Base-by-base conservation (phyloP, 495 filamentous ascomycete species). In the Penicillium samsonianum region DNA sequence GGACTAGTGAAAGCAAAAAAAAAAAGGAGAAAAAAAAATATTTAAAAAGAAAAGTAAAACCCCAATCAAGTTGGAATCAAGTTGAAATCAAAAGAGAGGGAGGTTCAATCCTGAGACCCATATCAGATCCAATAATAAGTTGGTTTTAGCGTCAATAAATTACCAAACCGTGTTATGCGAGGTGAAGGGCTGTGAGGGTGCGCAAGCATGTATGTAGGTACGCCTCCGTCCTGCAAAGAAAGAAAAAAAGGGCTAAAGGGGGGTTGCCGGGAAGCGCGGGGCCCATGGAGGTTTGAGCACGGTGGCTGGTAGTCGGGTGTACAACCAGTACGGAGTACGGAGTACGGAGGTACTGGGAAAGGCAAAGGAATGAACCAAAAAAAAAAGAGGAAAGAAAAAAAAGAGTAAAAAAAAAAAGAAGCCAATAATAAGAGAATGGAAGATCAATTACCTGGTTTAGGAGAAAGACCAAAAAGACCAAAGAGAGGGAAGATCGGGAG, bases 41-140 rank as follows among this genome's bases (percentile, higher is more conserved):
- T 17, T 26, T 0, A 46, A 38, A 38, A 38, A n/a, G 16, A 9
- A 38, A 38, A 7, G 16, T 38, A 38, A 51, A 58, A 33, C 17
- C n/a, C 26, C 45, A 46, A 49, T 45, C 51, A 45, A 53, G 25
- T 11, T 30, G 9, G 9, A 30, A 11, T 30, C 28, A 30, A 53
- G 19, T 23, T 33, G 23, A 48, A 59, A 48, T 38, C 38, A 52
- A 55, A 52, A 61, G 42, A 63, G 51, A 58, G 54, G 57, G 55
- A 42, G 28, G 51, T 53, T 28, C 52, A 61, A 60, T 63, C 55
- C 53, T 59, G 65, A 65, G 70, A 66, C 68, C 70, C 70, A 71
- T 72, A 67, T 69, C 66, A 72, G 67, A 71, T 74, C 72, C 72
- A 74, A 74, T 72, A 67, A 70, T 68, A 67, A 67, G 67, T 56